Conservation (phyloP, 1,284 basidiomycete genomes). For the Ganoderma boninense region DNA sequence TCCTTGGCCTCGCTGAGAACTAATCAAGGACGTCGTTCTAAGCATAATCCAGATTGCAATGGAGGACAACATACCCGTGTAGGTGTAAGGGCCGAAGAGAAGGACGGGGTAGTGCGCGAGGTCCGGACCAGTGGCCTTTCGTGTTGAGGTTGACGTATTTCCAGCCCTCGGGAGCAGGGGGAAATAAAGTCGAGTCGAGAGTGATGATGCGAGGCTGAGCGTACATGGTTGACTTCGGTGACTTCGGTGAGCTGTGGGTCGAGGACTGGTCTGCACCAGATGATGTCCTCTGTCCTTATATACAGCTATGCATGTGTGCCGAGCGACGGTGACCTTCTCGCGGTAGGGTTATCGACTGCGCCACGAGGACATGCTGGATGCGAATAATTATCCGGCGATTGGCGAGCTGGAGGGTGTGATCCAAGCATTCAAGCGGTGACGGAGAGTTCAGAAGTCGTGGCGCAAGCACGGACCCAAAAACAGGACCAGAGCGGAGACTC, state of each 20-base stretch:
- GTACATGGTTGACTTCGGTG: background rate
- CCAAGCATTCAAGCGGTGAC: background rate
- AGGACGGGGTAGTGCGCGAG: background rate
- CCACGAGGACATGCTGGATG: background rate
- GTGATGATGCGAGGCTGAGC: background rate
- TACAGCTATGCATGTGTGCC: background rate
- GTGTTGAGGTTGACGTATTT: background rate
- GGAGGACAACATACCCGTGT: background rate
- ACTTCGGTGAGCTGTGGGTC: background rate
- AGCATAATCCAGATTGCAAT: background rate
- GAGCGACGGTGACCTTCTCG: background rate
- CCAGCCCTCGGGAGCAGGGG: background rate
- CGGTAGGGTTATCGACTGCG: background rate
- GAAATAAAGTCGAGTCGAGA: background rate
- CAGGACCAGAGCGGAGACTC: background rate
- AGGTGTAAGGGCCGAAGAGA: constrained; percentile 3
- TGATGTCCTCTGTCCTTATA: background rate
- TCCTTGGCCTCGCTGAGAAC: background rate
- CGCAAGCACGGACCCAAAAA: background rate
- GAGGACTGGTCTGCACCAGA: background rate
- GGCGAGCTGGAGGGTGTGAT: background rate
- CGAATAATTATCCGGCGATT: background rate
- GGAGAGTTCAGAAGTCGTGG: background rate
- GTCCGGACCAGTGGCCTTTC: background rate
- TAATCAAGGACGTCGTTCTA: background rate